Evolutionary conservation across 2,329 filamentous ascomycete species (phyloP), one percentile per base, ranked within the genome.

Genomic region (Nemania serpens): DNA sequence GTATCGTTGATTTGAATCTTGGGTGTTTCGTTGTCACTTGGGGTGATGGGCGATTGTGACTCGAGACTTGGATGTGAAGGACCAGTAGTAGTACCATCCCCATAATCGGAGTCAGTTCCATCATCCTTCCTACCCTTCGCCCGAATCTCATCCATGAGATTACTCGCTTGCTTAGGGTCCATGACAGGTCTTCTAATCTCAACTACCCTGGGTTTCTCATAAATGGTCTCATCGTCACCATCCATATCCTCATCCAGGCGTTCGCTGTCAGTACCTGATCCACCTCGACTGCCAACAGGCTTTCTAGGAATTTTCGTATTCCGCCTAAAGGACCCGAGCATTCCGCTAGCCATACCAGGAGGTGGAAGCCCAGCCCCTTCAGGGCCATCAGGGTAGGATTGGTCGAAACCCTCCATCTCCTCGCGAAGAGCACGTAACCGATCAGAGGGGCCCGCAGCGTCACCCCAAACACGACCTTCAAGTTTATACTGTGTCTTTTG

Each of bases 401-500:
- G 63, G 64, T 78, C 71, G 57, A 82, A 81, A 54, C 82, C 81
- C 64, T 98, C 95, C 95, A 99, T 99, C 77, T 93, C 89, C 77
- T 98, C 94, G 60, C 95, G 89, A 51, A 98, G 82, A 66, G 96
- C 94, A 66, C 95, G 89, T 60, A 99, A 82, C 70, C 93, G 89
- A 77, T 99, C 95, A 46, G 93, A 97, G 12, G 95, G 94, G 37
- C 91, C 91, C 66, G 90, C 84, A 54, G 84, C 80, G 64, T 96
- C 91, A 64, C 89, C 89, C 90, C 94, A 97, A 9, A 92, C 88
- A 75, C 91, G 91, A 68, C 95, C 95, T 76, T 98, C 95, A 34
- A 99, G 86, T 77, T 97, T 97, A 77, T 92, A 97, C 74, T 98
- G 93, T 0, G 95, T 98, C 84, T 98, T 98, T 66, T 97, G 94